A percentile compares a stretch with the other conserved stretches of the same genome.
These are phyloP conservation scores for Termitomyces sp. DNA, from an alignment of 768 basidiomycete species.

Conservation along the genomic window DNA sequence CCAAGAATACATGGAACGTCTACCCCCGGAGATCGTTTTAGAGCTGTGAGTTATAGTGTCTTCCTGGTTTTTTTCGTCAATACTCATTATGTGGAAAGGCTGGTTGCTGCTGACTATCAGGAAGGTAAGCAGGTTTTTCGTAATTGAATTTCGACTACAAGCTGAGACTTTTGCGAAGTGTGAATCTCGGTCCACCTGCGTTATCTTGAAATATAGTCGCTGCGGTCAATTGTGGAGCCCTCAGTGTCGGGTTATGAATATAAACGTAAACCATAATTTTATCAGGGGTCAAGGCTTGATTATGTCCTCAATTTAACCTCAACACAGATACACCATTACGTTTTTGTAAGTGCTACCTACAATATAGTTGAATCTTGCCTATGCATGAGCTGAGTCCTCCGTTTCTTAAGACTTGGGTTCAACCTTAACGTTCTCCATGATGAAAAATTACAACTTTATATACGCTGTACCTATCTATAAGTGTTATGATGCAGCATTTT, in stretches of 20 bases:
- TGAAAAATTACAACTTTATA: no score
- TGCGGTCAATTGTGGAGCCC: no score
- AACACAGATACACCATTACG: no score
- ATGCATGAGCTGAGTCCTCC: no score
- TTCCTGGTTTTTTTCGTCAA: neutral
- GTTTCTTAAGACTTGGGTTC: no score
- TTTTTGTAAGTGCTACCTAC: no score
- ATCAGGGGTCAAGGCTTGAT: neutral
- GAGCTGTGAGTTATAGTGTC: slow-evolving; percentile 65
- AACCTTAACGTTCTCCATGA: no score
- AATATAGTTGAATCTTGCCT: no score
- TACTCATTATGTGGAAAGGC: neutral
- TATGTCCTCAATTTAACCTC: neutral
- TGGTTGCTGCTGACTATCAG: slow-evolving; percentile 12
- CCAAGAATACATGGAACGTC: slow-evolving; percentile 73
- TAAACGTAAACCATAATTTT: neutral
- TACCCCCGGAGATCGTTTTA: slow-evolving; percentile 82
- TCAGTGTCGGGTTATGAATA: neutral
- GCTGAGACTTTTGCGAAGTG: neutral
- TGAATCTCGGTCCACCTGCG: neutral
- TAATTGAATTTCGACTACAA: neutral
- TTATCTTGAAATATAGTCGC: neutral
- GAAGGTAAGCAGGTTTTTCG: slow-evolving; percentile 2
- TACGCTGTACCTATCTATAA: no score
- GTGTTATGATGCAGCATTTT: no score